These are phyloP conservation scores for Basipetospora chlamydospora DNA, from an alignment of 2,329 filamentous ascomycete species.

Conservation along the genomic window DNA sequence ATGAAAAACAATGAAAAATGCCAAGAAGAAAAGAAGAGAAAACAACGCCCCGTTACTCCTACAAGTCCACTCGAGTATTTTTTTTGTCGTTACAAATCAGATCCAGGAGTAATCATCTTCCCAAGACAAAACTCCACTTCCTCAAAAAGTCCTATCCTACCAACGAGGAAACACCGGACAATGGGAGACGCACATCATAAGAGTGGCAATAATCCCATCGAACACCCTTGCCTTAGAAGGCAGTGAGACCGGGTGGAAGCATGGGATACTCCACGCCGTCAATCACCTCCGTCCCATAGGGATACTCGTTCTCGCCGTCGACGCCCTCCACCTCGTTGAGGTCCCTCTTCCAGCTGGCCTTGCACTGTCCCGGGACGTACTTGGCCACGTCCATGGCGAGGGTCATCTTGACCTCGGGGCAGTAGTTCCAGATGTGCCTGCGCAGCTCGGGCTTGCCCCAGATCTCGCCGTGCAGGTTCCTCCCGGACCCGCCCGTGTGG, in stretches of 20 bases:
- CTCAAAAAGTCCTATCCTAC: too few relatives aligned
- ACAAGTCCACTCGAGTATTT: too few relatives aligned
- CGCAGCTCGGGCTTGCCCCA: conserved; percentile 33
- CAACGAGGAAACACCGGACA: too few relatives aligned
- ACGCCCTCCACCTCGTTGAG: conserved; percentile 7
- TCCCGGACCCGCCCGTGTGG: conserved; percentile 36
- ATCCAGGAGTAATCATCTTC: too few relatives aligned
- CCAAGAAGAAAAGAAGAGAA: background rate
- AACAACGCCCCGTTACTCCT: too few relatives aligned
- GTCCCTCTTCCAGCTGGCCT: conserved; percentile 29
- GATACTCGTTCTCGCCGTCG: conserved; percentile 12
- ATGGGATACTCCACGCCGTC: conserved; percentile 25
- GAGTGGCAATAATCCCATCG: too few relatives aligned
- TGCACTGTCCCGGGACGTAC: conserved; percentile 33
- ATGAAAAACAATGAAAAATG: background rate
- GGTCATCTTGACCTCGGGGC: conserved; percentile 44
- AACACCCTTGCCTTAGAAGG: background rate
- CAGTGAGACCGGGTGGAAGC: conserved; percentile 18
- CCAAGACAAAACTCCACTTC: too few relatives aligned
- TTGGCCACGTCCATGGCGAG: conserved; percentile 37
- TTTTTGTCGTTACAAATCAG: too few relatives aligned
- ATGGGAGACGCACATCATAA: too few relatives aligned
- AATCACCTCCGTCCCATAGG: conserved; percentile 22
- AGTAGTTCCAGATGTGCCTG: conserved; percentile 39
- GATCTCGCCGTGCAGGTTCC: conserved; percentile 26